Conservation (phyloP, 2,329 filamentous ascomycete species). For the Talaromyces marneffei region DNA sequence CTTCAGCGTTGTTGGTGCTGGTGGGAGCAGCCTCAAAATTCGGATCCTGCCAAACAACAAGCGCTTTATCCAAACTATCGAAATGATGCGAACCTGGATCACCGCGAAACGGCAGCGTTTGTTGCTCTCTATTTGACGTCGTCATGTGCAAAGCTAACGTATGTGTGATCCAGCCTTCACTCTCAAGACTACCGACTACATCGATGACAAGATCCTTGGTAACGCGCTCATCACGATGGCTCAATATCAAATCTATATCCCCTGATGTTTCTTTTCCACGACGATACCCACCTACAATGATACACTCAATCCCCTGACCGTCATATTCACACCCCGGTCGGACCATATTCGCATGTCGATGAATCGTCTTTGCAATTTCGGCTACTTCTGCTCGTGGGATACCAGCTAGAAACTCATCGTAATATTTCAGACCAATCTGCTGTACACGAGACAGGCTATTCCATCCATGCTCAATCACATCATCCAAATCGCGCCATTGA, state of each 20-base stretch:
- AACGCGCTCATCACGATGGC: constrained; percentile 63
- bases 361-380: constrained; percentile 58
- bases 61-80: constrained; percentile 82
- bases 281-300: constrained; percentile 74
- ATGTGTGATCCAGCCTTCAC: constrained; percentile 68
- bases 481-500: constrained; percentile 77
- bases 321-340: constrained; percentile 42
- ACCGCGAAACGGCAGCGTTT: constrained; percentile 51
- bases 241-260: constrained; percentile 82
- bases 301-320: constrained; percentile 47
- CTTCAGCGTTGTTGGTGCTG: constrained; percentile 8
- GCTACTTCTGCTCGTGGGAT: constrained; percentile 72
- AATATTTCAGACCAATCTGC: constrained; percentile 91
- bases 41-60: constrained; percentile 86
- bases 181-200: constrained; percentile 67
- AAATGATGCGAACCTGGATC: constrained; percentile 58
- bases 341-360: constrained; percentile 60
- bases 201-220: constrained; percentile 66
- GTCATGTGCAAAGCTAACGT: constrained; percentile 65
- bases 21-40: constrained; percentile 39
- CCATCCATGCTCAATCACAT: constrained; percentile 82
- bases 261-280: constrained; percentile 67
- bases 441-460: constrained; percentile 66
- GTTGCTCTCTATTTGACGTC: constrained; percentile 67
- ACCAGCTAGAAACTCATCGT: constrained; percentile 70